Evolutionary conservation across 192 early-diverging fungal genomes (phyloP), one percentile per base, ranked within the genome.

Genomic region (Funneliformis geosporum): DNA sequence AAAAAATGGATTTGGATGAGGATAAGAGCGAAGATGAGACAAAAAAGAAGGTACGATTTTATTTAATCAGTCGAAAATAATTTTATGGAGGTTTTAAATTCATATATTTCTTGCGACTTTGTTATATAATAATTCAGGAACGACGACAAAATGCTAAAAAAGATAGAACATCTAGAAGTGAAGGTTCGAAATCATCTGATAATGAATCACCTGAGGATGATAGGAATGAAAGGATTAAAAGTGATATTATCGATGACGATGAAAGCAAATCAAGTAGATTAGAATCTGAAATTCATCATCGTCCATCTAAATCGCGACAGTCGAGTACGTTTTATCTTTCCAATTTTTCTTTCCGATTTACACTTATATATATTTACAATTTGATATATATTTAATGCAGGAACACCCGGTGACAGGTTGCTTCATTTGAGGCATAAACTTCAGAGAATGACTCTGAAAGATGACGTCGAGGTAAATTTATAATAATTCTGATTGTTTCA

Each of bases 371-470:
- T 50, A 21, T 55, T 55, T 21, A 21, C 6, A 55, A 55, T 55
- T 33, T 33, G 33, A 33, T 33, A 33, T 21, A 59, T 18, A 59
- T 59, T 21, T 12, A 12, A 21, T 7, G 28, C 59, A 76, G 60
- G 38, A 28, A 28, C 76, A 42, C 84, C 84, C 1, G 75, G 60
- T 40, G 84, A 82, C 4, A 78, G 75, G 28, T 77, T 85, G 8
- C 46, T 83, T 25, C 80, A 85, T 28, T 28, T 85, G 42, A 75
- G 84, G 65, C 84, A 85, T 50, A 85, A 81, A n/a, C 80, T 85
- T 42, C 84, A 85, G 65, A 82, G 82, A 64, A 38, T 85, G 16
- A 82, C 81, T 67, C 44, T 85, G 47, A 82, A 83, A 23, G 70
- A 77, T 9, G 50, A 79, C 2, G 60, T 81, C 73, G 78, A 80